A percentile compares a stretch with the other conserved stretches of the same genome.
Conservation (phyloP, 176 grass and related monocot species). For the Eragrostis curvula region DNA sequence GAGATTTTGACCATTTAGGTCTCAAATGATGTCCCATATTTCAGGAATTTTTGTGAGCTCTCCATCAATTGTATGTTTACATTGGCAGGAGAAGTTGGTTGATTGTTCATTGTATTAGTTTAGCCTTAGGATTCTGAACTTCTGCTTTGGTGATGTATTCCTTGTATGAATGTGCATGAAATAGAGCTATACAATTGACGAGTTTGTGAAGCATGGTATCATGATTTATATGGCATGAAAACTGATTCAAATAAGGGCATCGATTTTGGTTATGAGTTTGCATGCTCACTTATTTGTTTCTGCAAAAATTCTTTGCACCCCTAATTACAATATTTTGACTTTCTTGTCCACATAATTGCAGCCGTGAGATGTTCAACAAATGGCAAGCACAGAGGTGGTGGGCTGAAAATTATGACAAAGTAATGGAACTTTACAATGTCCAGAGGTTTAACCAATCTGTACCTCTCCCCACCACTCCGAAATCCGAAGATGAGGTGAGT, state of each 20-base stretch:
- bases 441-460: conserved; percentile 84
- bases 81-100: conserved; percentile 9
- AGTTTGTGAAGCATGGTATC: background rate
- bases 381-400: conserved; percentile 99
- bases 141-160: background rate
- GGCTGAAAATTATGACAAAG: conserved; percentile 97
- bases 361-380: conserved; percentile 96
- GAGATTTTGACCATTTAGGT: conserved; percentile 9
- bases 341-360: conserved; percentile 31
- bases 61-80: background rate
- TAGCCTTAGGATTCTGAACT: conserved; percentile 1
- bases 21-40: conserved; percentile 9
- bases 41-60: background rate
- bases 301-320: conserved; percentile 7
- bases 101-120: background rate
- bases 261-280: background rate
- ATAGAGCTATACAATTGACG: background rate
- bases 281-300: conserved; percentile 6
- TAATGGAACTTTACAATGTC: conserved; percentile 98
- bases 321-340: background rate
- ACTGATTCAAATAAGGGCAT: background rate
- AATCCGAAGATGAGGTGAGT: conserved; percentile 86
- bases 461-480: conserved; percentile 80
- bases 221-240: background rate
- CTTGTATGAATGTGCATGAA: background rate